phyloP scores from a whole-genome alignment of 495 filamentous ascomycete species.

The Cryomyces antarcticus region DNA sequence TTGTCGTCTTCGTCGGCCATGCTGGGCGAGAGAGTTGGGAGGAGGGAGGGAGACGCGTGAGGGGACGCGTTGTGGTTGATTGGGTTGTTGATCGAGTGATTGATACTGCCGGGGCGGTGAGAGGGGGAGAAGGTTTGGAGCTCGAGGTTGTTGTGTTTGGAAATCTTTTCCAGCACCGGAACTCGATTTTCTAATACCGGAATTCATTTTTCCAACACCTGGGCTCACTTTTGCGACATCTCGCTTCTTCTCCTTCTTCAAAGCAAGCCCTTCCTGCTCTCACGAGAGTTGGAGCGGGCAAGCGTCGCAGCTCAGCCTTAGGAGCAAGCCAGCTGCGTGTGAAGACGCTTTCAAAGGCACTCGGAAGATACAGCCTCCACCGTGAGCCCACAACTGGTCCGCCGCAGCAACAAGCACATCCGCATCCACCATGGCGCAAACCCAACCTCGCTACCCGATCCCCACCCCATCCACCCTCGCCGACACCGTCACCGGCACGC shows the following conservation, averaged over 20 bases:
- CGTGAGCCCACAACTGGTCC: neutral
- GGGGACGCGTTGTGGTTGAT: too few relatives aligned
- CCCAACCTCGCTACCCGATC: neutral
- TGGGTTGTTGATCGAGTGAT: too few relatives aligned
- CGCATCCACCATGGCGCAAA: neutral
- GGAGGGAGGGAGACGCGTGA: neutral
- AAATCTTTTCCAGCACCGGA: too few relatives aligned
- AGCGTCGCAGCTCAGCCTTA: too few relatives aligned
- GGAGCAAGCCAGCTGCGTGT: too few relatives aligned
- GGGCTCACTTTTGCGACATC: neutral
- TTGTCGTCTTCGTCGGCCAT: neutral
- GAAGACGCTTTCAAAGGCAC: neutral
- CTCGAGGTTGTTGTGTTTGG: too few relatives aligned
- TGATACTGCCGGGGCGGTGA: too few relatives aligned
- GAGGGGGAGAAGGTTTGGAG: too few relatives aligned
- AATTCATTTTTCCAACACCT: too few relatives aligned
- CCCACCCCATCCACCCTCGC: neutral
- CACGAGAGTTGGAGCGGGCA: neutral
- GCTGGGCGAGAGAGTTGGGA: neutral
- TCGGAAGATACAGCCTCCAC: neutral
- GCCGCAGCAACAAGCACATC: neutral
- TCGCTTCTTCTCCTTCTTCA: neutral
- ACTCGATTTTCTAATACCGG: too few relatives aligned
- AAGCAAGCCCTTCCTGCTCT: neutral
- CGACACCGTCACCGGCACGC: constrained; percentile 1